These are phyloP conservation scores for Hypoxylon rubiginosum DNA, from an alignment of 2,329 filamentous ascomycete genomes.

Conservation along the genomic window DNA sequence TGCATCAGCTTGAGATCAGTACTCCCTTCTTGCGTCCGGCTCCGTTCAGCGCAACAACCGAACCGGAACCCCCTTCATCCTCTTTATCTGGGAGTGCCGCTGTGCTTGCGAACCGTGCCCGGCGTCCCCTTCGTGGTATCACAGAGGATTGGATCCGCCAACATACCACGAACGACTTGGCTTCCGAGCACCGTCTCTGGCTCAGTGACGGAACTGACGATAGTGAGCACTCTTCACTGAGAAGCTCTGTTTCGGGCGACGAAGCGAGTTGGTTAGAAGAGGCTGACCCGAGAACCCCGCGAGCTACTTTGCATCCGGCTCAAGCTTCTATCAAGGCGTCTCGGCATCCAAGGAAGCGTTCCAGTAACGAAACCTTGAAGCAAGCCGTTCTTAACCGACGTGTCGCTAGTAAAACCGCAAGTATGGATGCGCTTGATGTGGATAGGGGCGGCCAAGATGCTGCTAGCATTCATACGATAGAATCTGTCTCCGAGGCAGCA, in stretches of 20 bases:
- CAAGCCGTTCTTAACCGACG: slow-evolving; percentile 53
- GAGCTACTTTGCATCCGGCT: slow-evolving; percentile 54
- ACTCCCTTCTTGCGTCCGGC: slow-evolving; percentile 73
- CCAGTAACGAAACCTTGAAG: slow-evolving; percentile 70
- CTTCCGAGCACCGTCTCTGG: slow-evolving; percentile 83
- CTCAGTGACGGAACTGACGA: slow-evolving; percentile 81
- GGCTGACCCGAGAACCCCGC: slow-evolving; percentile 63
- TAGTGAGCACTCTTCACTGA: slow-evolving; percentile 82
- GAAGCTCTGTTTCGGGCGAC: slow-evolving; percentile 70
- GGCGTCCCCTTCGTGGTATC: slow-evolving; percentile 72
- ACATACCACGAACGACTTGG: slow-evolving; percentile 78
- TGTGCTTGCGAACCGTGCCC: slow-evolving; percentile 73
- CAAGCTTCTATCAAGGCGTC: slow-evolving; percentile 47
- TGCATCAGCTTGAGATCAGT: slow-evolving; percentile 72
- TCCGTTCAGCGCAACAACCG: slow-evolving; percentile 59
- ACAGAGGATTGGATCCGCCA: slow-evolving; percentile 90
- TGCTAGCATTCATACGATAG: slow-evolving; percentile 48
- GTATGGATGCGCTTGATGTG: slow-evolving; percentile 47
- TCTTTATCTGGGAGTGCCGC: slow-evolving; percentile 65
- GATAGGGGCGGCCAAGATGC: slow-evolving; percentile 46
- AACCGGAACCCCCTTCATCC: slow-evolving; percentile 53
- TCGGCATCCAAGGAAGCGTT: slow-evolving; percentile 61
- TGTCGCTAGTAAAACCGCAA: slow-evolving; percentile 36
- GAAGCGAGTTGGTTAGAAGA: slow-evolving; percentile 64
- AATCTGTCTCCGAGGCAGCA: slow-evolving; percentile 47